Base-by-base conservation (phyloP, 768 basidiomycete species). In the Rhodocollybia butyracea region DNA sequence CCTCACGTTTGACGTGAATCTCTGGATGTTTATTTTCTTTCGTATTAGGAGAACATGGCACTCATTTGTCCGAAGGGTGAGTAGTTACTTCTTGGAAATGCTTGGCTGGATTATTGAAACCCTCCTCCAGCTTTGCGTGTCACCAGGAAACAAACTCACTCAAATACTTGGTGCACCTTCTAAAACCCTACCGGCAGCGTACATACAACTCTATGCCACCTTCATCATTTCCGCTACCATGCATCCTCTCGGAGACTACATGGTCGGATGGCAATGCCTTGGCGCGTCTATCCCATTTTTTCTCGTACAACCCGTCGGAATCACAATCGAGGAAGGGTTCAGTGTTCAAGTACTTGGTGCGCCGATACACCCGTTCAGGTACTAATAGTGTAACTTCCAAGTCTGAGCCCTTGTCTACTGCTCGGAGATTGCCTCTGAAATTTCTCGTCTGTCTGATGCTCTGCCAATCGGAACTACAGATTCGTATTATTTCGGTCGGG, bases 261-360 rank as follows among this genome's bases (percentile, higher is more conserved):
- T 66, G 61, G 60, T 67, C 22, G 56, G 59, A 26, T 36, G 41
- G 24, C 46, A 57, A 5, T 41, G 57, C 31, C n/a, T 61, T 10
- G 63, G 65, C 5, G 42, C 48, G 13, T 65, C 70, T 15, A 57
- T 65, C 46, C 40, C 55, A 13, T 71, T 69, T 61, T 73, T 70
- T 47, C 15, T 66, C 13, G n/a, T 58, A 8, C 70, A 73, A 55
- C 66, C 62, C 12, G 17, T 64, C 6, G 70, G 62, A 10, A 69
- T 73, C 46, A 66, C 67, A 5, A 30, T 62, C 30, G 71, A 71
- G 57, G 70, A 70, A 47, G n/a, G n/a, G n/a, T n/a, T n/a, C n/a
- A n/a, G 42, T 39, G 2, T 56, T 69, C 13, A 61, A 70, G 38
- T 51, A 34, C 12, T 22, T 61, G n/a, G 63, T 52, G 11, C 51